Conservation (phyloP, 1,139 yeast species). For the Nakaseomyces bracarensis region DNA sequence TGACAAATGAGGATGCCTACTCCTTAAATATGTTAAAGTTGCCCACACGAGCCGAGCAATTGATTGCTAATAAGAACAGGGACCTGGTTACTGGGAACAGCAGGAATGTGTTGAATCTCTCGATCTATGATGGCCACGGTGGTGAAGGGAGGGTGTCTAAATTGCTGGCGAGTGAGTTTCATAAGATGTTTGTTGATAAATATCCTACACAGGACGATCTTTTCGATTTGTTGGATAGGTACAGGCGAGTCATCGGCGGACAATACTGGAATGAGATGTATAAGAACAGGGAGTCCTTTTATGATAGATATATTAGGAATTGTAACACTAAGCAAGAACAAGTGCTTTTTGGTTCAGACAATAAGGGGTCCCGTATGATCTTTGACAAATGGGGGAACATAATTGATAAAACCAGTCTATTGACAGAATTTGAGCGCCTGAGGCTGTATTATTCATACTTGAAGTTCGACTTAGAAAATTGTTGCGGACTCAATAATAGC, state of each 20-base stretch:
- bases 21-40: constrained; percentile 31
- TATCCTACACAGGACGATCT: constrained; percentile 29
- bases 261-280: constrained; percentile 86
- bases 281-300: constrained; percentile 40
- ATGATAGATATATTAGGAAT: constrained; percentile 37
- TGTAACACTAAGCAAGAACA: constrained; percentile 36
- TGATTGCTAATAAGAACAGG: constrained; percentile 10
- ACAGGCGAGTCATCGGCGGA: constrained; percentile 48
- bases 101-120: constrained; percentile 49
- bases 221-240: constrained; percentile 40
- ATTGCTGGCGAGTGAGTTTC: constrained; percentile 48
- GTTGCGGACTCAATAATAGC: constrained; percentile 18
- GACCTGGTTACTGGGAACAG: constrained; percentile 9
- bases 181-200: constrained; percentile 47
- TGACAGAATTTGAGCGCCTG: constrained; percentile 32
- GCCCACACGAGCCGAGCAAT: constrained; percentile 34
- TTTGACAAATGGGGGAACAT: constrained; percentile 32
- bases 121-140: constrained; percentile 91
- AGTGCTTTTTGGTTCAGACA: constrained; percentile 17
- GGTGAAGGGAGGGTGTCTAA: constrained; percentile 61
- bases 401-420: constrained; percentile 30
- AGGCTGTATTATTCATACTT: constrained; percentile 58
- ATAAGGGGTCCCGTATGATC: constrained; percentile 32
- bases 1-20: constrained; percentile 74
- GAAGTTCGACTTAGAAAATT: constrained; percentile 47